Percentiles rank a stretch among this genome's conserved stretches.
Evolutionary conservation across 306 rosid species (phyloP).

Genomic region (Ormosia semicastrata): DNA sequence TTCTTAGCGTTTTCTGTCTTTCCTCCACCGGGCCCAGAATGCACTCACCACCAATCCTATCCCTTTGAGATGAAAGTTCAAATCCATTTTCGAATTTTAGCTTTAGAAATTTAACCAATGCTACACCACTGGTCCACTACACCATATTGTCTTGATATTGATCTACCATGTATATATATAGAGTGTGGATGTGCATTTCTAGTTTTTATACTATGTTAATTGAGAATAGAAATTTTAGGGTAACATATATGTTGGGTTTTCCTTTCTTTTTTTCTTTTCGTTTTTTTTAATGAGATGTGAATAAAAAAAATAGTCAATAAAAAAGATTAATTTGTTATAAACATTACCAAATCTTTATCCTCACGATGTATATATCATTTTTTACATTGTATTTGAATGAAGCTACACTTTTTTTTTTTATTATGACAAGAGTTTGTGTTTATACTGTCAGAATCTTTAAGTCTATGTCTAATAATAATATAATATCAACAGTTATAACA

Average conservation of each 20-base stretch:
- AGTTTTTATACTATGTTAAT: neutral
- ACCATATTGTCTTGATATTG: neutral
- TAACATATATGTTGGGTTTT: neutral
- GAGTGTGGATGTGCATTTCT: neutral
- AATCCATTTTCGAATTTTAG: neutral
- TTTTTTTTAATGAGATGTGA: neutral
- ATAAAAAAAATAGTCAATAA: neutral
- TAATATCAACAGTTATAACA: neutral
- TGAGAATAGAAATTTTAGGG: neutral
- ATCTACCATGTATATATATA: neutral
- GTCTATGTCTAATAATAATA: neutral
- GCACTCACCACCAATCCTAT: neutral
- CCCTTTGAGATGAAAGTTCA: neutral
- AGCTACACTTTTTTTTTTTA: neutral
- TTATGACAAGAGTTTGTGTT: neutral
- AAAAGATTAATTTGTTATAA: neutral
- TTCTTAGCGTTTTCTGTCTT: neutral
- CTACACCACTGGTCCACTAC: neutral
- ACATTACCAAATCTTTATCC: neutral
- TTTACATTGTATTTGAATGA: neutral
- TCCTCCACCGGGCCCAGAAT: neutral
- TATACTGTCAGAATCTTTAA: neutral
- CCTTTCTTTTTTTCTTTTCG: too few species aligned
- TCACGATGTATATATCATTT: neutral
- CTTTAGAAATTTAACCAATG: neutral